These are phyloP conservation scores for Lactifluus volemus DNA, from an alignment of 768 basidiomycete species.

Conservation along the genomic window DNA sequence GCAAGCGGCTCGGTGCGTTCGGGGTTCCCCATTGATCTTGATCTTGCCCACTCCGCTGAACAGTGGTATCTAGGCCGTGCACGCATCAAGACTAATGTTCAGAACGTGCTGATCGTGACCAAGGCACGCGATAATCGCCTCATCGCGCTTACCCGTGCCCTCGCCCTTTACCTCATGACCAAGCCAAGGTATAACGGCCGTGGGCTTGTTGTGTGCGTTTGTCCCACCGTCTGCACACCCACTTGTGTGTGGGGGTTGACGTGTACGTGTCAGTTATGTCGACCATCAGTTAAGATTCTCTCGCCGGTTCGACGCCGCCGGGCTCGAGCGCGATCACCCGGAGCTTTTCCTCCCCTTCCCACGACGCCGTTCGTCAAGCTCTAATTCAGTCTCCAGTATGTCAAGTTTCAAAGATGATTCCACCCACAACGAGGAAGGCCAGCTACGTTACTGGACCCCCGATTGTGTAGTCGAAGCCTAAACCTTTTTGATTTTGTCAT, in stretches of 20 bases:
- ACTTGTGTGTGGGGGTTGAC: constrained; percentile 5
- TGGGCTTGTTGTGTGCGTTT: constrained; percentile 76
- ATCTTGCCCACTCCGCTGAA: not conserved
- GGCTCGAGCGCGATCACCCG: constrained; percentile 79
- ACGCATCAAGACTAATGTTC: constrained; percentile 83
- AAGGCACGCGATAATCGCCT: constrained; percentile 96
- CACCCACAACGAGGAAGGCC: constrained; percentile 68
- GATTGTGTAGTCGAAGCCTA: constrained; percentile 85
- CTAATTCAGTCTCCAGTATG: constrained; percentile 49
- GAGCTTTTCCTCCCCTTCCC: constrained; percentile 78
- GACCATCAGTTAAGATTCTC: constrained; percentile 85
- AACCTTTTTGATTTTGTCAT: constrained; percentile 97
- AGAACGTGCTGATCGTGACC: constrained; percentile 90
- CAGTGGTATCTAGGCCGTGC: constrained; percentile 60
- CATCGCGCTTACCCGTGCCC: constrained; percentile 88
- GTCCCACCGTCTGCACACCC: constrained; percentile 14
- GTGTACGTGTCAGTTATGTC: constrained; percentile 59
- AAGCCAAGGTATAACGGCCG: constrained; percentile 63
- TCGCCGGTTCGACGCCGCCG: constrained; percentile 88
- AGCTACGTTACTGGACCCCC: constrained; percentile 94
- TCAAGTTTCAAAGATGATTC: constrained; percentile 37
- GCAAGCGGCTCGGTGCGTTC: constrained; percentile 85
- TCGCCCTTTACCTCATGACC: constrained; percentile 92
- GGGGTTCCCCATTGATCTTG: not conserved
- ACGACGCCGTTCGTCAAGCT: constrained; percentile 64